Conservation (phyloP, 164 flowering plant species). For the Magnolia kwangsiensis region DNA sequence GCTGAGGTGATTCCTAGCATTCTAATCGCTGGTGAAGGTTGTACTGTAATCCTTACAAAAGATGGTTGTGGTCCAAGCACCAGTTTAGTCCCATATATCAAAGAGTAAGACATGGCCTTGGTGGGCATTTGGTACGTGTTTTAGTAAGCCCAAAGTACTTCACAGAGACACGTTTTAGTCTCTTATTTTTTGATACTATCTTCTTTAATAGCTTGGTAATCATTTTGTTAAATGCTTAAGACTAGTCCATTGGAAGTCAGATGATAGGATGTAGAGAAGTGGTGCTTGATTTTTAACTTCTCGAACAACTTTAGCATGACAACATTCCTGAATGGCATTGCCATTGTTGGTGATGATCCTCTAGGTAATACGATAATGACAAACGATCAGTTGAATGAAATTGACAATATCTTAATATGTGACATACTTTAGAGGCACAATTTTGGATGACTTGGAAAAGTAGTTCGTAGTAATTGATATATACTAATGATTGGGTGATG, state of each 20-base stretch:
- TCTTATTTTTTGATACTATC: background rate
- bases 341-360: background rate
- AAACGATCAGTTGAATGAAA: background rate
- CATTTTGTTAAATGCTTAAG: background rate
- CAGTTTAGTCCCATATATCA: background rate
- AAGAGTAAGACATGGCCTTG: background rate
- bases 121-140: background rate
- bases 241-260: background rate
- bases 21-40: background rate
- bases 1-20: background rate
- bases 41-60: background rate
- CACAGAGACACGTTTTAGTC: background rate
- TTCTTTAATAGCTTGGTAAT: background rate
- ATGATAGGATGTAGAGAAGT: background rate
- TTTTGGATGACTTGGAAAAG: background rate
- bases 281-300: background rate
- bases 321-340: background rate
- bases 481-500: background rate
- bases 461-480: background rate
- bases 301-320: too few relatives aligned
- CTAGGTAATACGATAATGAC: background rate
- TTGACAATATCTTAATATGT: too few relatives aligned
- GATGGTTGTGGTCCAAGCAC: background rate
- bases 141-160: background rate
- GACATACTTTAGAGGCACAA: background rate